A percentile compares a stretch with the other conserved stretches of the same genome.
phyloP scores from a whole-genome alignment of 1,139 yeast species.

The Pichia sp. region DNA sequence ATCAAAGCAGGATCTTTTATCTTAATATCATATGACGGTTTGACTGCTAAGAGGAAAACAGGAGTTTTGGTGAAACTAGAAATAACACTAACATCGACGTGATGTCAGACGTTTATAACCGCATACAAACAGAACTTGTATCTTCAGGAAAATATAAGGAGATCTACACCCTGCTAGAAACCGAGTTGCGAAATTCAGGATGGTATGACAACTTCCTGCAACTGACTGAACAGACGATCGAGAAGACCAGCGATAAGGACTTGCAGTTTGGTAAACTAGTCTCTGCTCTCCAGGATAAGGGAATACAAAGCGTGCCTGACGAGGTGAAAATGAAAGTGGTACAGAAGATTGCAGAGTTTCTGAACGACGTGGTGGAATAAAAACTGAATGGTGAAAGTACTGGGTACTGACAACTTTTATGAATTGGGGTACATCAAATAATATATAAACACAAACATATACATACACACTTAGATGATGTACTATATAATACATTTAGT shows the following conservation, averaged over 20 bases:
- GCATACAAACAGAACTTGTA: conserved; percentile 66
- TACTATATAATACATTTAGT: conserved; percentile 1
- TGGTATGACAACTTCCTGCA: conserved; percentile 78
- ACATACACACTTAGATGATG: conserved; percentile 1
- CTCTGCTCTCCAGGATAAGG: conserved; percentile 45
- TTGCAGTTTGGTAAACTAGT: conserved; percentile 51
- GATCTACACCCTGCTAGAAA: conserved; percentile 57
- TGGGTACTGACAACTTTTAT: neutral
- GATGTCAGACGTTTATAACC: conserved; percentile 49
- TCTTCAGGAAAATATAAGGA: conserved; percentile 76
- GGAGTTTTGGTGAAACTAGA: neutral
- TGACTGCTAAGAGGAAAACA: too few relatives aligned
- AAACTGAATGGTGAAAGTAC: neutral
- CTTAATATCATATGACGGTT: too few relatives aligned
- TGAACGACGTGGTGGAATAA: conserved; percentile 44
- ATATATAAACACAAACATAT: conserved; percentile 2
- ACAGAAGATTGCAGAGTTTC: conserved; percentile 53
- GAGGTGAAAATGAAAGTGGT: conserved; percentile 58
- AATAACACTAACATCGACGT: neutral
- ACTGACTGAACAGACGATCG: conserved; percentile 44
- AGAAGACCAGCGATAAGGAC: conserved; percentile 25
- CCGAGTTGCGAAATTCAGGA: conserved; percentile 69
- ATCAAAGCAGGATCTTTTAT: neutral
- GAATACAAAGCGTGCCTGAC: conserved; percentile 53
- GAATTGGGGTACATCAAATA: neutral